Evolutionary conservation across 2,329 filamentous ascomycete species (phyloP).

Genomic region (Plenodomus lindquistii): DNA sequence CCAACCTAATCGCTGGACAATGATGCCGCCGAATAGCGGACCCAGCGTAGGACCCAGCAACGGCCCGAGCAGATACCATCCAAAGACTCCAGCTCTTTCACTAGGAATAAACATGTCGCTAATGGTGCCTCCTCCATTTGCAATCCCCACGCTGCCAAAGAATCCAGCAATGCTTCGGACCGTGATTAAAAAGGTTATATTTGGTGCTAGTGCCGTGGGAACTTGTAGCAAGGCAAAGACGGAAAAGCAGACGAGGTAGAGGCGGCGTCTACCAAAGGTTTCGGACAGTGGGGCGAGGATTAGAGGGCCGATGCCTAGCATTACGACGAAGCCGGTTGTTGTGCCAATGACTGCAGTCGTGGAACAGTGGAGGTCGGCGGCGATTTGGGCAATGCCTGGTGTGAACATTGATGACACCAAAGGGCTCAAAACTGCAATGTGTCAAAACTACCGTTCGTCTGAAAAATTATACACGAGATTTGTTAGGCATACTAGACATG

Average conservation of each 20-base stretch:
- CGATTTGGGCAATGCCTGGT: constrained; percentile 56
- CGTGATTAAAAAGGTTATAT: constrained; percentile 50
- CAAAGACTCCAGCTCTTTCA: constrained; percentile 52
- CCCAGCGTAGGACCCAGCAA: constrained; percentile 50
- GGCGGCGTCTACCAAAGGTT: constrained; percentile 51
- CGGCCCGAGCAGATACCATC: constrained; percentile 51
- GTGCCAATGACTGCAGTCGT: constrained; percentile 52
- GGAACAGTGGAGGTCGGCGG: constrained; percentile 49
- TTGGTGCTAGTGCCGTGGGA: constrained; percentile 53
- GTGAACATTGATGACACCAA: constrained; percentile 57
- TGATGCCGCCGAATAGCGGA: constrained; percentile 50
- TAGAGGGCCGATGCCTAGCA: constrained; percentile 54
- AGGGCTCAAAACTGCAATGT: constrained; percentile 47
- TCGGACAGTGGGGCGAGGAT: constrained; percentile 53
- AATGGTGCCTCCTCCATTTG: constrained; percentile 58
- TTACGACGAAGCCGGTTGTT: constrained; percentile 56
- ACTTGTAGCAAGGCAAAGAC: constrained; percentile 53
- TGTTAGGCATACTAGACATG: constrained; percentile 51
- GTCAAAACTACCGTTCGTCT: background rate
- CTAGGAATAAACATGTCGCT: constrained; percentile 55
- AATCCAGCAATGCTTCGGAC: constrained; percentile 54
- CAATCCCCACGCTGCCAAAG: constrained; percentile 56
- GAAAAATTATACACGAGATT: too few species aligned
- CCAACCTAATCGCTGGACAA: constrained; percentile 52
- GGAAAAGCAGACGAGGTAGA: constrained; percentile 52